Conservation (phyloP, 306 rosid genomes). For the Abrus pulchellus region DNA sequence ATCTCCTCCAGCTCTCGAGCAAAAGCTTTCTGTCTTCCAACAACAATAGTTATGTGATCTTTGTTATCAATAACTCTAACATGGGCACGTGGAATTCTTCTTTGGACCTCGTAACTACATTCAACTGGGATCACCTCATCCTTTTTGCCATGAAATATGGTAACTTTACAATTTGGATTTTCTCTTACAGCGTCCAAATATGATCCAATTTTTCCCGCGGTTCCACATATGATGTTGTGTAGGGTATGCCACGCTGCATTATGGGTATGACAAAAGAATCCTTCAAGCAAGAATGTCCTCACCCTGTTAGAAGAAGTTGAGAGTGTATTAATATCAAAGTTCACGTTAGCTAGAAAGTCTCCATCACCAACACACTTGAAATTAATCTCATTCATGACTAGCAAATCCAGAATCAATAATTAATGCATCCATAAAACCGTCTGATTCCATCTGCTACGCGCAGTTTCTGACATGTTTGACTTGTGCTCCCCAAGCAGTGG, state of each 20-base stretch:
- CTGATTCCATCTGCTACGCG: conserved; percentile 36
- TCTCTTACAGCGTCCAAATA: conserved; percentile 70
- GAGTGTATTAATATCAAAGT: conserved; percentile 6
- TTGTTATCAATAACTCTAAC: conserved; percentile 73
- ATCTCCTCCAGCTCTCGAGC: conserved; percentile 85
- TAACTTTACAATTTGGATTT: conserved; percentile 62
- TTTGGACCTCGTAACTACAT: conserved; percentile 73
- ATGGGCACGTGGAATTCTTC: conserved; percentile 71
- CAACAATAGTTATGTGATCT: conserved; percentile 90
- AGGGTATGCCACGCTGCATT: conserved; percentile 99
- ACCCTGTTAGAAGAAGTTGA: conserved; percentile 55
- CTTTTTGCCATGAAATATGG: conserved; percentile 78
- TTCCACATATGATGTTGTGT: conserved; percentile 91
- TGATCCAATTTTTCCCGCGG: conserved; percentile 69
- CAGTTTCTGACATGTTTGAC: conserved; percentile 49
- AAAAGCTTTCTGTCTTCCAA: conserved; percentile 81
- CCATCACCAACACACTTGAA: conserved; percentile 23
- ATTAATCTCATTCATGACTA: conserved; percentile 43
- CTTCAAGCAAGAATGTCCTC: conserved; percentile 79
- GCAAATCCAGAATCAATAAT: conserved; percentile 39
- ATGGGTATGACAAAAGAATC: conserved; percentile 96
- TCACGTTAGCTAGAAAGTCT: conserved; percentile 22
- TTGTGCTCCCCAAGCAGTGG: conserved; percentile 16
- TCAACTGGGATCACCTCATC: conserved; percentile 85
- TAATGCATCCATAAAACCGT: conserved; percentile 43